Base-by-base conservation (phyloP, 148 eudicot species). In the Persicaria tinctoria region DNA sequence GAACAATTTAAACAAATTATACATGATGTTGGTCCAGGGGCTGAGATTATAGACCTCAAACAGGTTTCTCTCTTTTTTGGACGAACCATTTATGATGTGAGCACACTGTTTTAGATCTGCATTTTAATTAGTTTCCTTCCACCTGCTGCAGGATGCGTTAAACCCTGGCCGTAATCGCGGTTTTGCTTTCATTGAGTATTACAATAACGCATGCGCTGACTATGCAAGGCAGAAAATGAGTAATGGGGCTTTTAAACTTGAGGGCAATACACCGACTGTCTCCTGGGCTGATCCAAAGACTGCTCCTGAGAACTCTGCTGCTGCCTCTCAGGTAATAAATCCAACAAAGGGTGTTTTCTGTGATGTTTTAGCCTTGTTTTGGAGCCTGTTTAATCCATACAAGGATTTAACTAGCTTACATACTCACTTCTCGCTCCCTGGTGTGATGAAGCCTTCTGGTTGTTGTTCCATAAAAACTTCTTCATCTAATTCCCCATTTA, bases 201-300 rank as follows among this genome's bases (percentile, higher is more conserved):
- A 87, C 88, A 95, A 92, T 87, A 92, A 95, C 85, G 96, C 97
- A 6, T 95, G 98, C 82, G 98, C 98, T 74, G 98, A 95, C 79
- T 89, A 87, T 81, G 92, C 97, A 44, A 80, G 93, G 77, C 91
- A 87, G 77, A 87, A 90, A 78, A 89, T 95, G 97, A 83, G 89
- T 51, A 81, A 68, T 77, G 85, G 85, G 23, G 84, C 62, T 73
- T 95, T 95, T 83, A 92, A 87, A 80, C 76, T 95, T 51, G 98
- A 95, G 54, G 98, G 91, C 5, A 92, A 95, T 79, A 75, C 91
- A 64, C 98, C 97, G 73, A 90, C 97, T 41, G 98, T 95, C 49
- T 86, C 89, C 66, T 95, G 98, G 98, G 98, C 98, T 76, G 98
- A 95, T 83, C 98, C 98, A 46, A 95, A 95, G 82, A 89, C 74